Conservation (phyloP, 495 filamentous ascomycete genomes). For the Penicillium bialowiezense region DNA sequence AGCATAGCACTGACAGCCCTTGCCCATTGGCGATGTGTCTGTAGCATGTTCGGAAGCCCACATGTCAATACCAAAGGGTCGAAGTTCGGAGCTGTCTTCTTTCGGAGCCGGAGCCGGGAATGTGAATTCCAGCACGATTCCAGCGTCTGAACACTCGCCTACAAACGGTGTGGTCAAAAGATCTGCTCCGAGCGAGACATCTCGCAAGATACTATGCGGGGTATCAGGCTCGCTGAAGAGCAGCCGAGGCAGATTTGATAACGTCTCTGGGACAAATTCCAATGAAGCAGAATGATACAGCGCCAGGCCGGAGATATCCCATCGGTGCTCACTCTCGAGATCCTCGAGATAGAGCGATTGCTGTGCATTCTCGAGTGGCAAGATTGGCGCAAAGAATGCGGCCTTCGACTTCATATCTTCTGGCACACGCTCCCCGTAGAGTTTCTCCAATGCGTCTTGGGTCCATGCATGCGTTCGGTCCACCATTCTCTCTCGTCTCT, state of each 20-base stretch:
- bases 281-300: conserved; percentile 75
- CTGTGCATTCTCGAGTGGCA: conserved; percentile 69
- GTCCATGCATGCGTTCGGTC: conserved; percentile 79
- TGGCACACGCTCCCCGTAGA: conserved; percentile 43
- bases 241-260: conserved; percentile 65
- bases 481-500: conserved; percentile 76
- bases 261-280: conserved; percentile 54
- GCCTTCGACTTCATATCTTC: conserved; percentile 33
- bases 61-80: conserved; percentile 71
- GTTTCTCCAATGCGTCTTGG: conserved; percentile 44
- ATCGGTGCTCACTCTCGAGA: conserved; percentile 51
- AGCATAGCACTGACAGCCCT: conserved; percentile 74
- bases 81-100: conserved; percentile 13
- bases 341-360: conserved; percentile 75
- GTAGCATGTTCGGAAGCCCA: conserved; percentile 58
- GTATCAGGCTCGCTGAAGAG: conserved; percentile 62
- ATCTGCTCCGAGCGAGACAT: conserved; percentile 74
- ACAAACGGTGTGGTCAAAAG: conserved; percentile 75
- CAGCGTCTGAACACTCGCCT: conserved; percentile 71
- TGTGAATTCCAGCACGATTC: conserved; percentile 76
- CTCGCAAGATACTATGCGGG: conserved; percentile 72
- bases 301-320: conserved; percentile 70
- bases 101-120: conserved; percentile 55
- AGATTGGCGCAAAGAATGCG: conserved; percentile 74
- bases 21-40: conserved; percentile 55